Evolutionary conservation across 495 filamentous ascomycete species (phyloP).

Genomic region (Haplographium delicatum): DNA sequence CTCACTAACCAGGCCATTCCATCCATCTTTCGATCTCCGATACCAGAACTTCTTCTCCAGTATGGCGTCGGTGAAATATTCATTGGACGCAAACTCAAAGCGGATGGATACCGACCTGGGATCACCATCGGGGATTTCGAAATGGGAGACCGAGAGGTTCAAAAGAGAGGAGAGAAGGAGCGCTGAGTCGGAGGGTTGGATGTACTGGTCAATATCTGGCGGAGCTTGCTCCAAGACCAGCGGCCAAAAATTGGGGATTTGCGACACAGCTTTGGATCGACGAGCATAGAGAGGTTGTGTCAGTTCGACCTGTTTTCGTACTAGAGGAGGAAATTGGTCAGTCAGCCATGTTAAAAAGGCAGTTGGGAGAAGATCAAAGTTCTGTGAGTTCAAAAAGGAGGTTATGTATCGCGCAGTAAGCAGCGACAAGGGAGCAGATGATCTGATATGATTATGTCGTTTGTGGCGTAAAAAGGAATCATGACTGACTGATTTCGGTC

Average conservation of each 20-base stretch:
- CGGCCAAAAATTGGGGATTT: slow-evolving; percentile 83
- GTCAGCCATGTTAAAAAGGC: too few species aligned
- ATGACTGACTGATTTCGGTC: slow-evolving; percentile 63
- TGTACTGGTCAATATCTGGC: slow-evolving; percentile 74
- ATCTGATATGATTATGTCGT: slow-evolving; percentile 13
- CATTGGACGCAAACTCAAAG: slow-evolving; percentile 62
- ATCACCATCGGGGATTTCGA: slow-evolving; percentile 64
- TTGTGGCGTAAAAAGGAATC: too few species aligned
- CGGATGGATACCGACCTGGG: slow-evolving; percentile 60
- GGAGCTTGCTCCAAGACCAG: slow-evolving; percentile 81
- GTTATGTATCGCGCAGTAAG: not conserved
- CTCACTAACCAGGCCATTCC: slow-evolving; percentile 71
- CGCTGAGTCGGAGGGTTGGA: slow-evolving; percentile 69
- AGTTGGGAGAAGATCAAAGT: too few species aligned
- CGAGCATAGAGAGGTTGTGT: slow-evolving; percentile 61
- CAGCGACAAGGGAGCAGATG: not conserved
- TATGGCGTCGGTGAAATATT: slow-evolving; percentile 65
- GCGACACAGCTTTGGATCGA: slow-evolving; percentile 58
- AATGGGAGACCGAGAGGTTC: slow-evolving; percentile 62
- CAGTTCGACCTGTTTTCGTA: slow-evolving; percentile 50
- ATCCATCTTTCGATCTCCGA: slow-evolving; percentile 59
- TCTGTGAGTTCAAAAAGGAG: too few species aligned
- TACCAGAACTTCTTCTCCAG: slow-evolving; percentile 89
- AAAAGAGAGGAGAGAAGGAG: slow-evolving; percentile 58
- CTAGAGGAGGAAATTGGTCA: slow-evolving; percentile 34